Conservation (phyloP, 2,329 filamentous ascomycete species). For the Lachnellula hyalina region DNA sequence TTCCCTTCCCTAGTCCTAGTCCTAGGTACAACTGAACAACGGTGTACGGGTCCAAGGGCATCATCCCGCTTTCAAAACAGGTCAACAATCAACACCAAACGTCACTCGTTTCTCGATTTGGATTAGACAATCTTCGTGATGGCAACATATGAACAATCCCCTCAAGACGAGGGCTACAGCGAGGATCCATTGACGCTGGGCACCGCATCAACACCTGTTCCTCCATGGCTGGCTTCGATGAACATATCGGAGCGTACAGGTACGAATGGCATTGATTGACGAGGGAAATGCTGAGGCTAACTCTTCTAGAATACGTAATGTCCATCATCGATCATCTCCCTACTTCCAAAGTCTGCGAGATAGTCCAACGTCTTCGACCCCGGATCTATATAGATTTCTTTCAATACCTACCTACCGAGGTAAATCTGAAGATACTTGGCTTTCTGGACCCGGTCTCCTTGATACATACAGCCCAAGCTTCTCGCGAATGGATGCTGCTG, state of each 20-base stretch:
- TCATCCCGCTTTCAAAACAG: neutral
- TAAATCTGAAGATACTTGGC: constrained; percentile 83
- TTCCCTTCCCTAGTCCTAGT: too few relatives aligned
- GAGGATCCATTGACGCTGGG: constrained; percentile 29
- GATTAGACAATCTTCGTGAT: constrained; percentile 6
- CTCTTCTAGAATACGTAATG: constrained; percentile 67
- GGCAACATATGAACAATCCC: constrained; percentile 23
- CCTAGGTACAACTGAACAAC: neutral
- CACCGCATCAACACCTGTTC: constrained; percentile 11
- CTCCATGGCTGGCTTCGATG: constrained; percentile 23
- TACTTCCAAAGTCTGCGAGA: constrained; percentile 71
- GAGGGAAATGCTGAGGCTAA: constrained; percentile 11
- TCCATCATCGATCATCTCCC: constrained; percentile 71
- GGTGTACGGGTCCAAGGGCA: too few relatives aligned
- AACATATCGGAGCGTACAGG: constrained; percentile 25
- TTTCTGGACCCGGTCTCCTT: constrained; percentile 80
- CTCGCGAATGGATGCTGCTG: constrained; percentile 72
- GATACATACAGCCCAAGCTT: constrained; percentile 72
- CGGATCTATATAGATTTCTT: constrained; percentile 92
- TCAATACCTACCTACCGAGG: constrained; percentile 76
- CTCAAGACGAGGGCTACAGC: constrained; percentile 33
- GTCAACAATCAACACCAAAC: neutral
- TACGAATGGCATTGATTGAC: constrained; percentile 9
- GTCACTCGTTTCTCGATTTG: neutral
- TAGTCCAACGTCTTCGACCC: constrained; percentile 75